Percentiles rank a stretch among this genome's conserved stretches.
These are phyloP conservation scores for Rhynchospora tenuis DNA, from an alignment of 176 grass and related monocot species.

Conservation along the genomic window DNA sequence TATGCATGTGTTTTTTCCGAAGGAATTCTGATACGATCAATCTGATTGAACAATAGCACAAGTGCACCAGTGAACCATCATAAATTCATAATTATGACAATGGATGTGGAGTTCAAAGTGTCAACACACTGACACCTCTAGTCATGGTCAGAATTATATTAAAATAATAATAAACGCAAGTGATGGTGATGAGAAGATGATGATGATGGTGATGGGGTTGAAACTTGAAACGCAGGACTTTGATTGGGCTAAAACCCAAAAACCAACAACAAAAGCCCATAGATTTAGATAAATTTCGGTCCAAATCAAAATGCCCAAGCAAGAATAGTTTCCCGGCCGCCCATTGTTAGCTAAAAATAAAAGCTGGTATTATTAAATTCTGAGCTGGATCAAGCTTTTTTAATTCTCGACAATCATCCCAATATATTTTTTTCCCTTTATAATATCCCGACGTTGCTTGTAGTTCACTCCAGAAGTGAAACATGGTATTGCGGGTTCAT, in stretches of 20 bases:
- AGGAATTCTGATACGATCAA: too few species aligned
- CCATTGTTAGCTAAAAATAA: neutral
- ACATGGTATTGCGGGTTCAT: neutral
- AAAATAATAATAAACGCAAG: too few species aligned
- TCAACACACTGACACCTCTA: too few species aligned
- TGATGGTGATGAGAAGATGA: too few species aligned
- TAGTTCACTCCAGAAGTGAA: neutral
- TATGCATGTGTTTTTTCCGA: too few species aligned
- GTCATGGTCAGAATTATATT: too few species aligned
- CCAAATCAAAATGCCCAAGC: neutral
- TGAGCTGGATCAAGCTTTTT: slow-evolving; percentile 13
- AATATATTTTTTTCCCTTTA: neutral
- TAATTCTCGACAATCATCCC: neutral
- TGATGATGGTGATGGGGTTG: too few species aligned
- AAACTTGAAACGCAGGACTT: neutral
- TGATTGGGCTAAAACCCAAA: neutral
- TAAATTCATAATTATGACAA: too few species aligned
- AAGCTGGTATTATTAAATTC: neutral
- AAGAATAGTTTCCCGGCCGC: neutral
- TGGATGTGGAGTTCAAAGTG: too few species aligned
- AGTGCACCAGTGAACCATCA: too few species aligned
- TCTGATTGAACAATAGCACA: too few species aligned
- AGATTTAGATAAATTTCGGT: neutral
- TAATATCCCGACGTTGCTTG: neutral
- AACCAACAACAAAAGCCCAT: neutral